Percentiles rank a stretch among this genome's conserved stretches.
Evolutionary conservation across 2,329 filamentous ascomycete species (phyloP).

Genomic region (Sclerotinia minor): DNA sequence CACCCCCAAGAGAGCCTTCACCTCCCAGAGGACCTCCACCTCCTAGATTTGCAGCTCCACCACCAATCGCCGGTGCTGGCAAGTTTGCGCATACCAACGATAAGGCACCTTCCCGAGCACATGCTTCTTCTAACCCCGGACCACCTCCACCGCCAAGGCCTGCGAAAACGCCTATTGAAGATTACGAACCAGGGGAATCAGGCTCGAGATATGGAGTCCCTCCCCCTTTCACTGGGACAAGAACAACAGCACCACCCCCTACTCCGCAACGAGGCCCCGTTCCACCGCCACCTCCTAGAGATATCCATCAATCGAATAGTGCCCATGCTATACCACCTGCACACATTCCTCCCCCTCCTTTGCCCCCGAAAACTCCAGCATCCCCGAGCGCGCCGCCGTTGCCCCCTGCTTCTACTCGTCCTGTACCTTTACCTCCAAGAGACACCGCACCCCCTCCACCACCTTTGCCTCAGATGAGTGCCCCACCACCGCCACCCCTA

Average conservation of each 20-base stretch:
- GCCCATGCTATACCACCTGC: conserved; percentile 45
- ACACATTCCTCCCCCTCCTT: conserved; percentile 42
- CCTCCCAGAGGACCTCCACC: conserved; percentile 62
- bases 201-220: conserved; percentile 70
- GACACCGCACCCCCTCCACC: conserved; percentile 43
- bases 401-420: conserved; percentile 53
- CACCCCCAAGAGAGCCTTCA: conserved; percentile 69
- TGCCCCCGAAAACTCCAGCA: conserved; percentile 49
- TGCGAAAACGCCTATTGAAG: conserved; percentile 70
- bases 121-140: conserved; percentile 55
- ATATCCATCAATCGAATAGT: conserved; percentile 52
- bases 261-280: conserved; percentile 70
- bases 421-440: conserved; percentile 41
- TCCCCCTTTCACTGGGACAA: conserved; percentile 71
- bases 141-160: conserved; percentile 69
- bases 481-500: conserved; percentile 45
- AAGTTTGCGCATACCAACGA: conserved; percentile 67
- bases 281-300: conserved; percentile 64
- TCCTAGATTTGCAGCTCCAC: conserved; percentile 78
- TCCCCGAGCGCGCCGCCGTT: conserved; percentile 49
- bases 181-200: conserved; percentile 52
- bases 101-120: conserved; percentile 48
- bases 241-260: conserved; percentile 67
- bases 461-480: conserved; percentile 39
- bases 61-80: conserved; percentile 85